Base-by-base conservation (phyloP, 371 early-diverging fungal species). In the Parasitella parasitica region DNA sequence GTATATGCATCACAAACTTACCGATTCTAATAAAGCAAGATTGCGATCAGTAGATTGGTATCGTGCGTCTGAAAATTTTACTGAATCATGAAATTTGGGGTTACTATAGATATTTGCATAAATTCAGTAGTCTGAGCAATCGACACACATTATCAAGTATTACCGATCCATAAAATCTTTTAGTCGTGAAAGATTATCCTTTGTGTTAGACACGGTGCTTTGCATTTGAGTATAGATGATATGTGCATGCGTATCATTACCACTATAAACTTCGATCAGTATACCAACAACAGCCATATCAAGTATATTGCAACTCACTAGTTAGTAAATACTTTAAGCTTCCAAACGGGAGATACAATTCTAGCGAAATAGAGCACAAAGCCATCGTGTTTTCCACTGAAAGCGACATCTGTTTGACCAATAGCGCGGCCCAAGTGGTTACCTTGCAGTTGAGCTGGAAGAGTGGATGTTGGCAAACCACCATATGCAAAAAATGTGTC, bases 331-430 rank as follows among this genome's bases (percentile, higher is more conserved):
- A 88, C 72, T 27, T 81, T 76, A 32, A 71, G 69, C 43, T 83
- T 84, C 96, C 96, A 96, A 12, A 93, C 66, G 5, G 93, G 88
- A 48, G 84, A 65, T 43, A 96, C 57, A n/a, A 89, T 54, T 7
- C 94, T 86, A 2, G 89, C 80, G 61, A 96, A 69, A 64, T 89
- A 93, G n/a, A 92, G 71, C 5, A 83, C 86, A 49, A 94, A 75
- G 12, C 92, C 95, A 64, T 93, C 85, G 64, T 94, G 91, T 16
- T 79, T 77, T 18, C 86, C 89, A 58, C 91, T 91, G 50, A 71
- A 83, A 18, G 61, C 75, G 0, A 83, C 71, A 9, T 79, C 67
- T 0, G 80, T 64, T 34, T 83, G 62, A 0, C 86, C 82, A 71
- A 43, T 77, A 46, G 70, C 78, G 57, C 62, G 73, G 22, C 69